Evolutionary conservation across 1,284 basidiomycete genomes (phyloP), one percentile per base, ranked within the genome.

Genomic region (Omphalotus olearius): DNA sequence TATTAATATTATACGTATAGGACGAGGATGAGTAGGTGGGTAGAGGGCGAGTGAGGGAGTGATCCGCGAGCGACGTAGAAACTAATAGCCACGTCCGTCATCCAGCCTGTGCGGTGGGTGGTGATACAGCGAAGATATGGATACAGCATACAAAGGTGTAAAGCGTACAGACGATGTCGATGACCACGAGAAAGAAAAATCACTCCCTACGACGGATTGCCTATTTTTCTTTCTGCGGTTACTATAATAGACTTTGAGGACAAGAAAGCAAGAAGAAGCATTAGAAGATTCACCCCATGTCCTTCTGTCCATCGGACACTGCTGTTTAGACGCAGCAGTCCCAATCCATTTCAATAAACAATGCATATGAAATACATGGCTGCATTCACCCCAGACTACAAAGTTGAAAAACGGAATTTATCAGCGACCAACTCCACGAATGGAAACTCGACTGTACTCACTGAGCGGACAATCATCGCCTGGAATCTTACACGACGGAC

Each of bases 391-490:
- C 91, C 93, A 97, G 52, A 97, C 94, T 95, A 57, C 17, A 44
- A 54, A 23, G 4, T 28, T 10, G 10, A 56, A 23, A 13, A 52
- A 18, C n/a, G n/a, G n/a, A n/a, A n/a, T 38, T n/a, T 6, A 11
- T 52, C 37, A 58, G 52, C 23, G 18, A 41, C 30, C 20, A 5
- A 30, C 11, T 51, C 47, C 9, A 45, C 1, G 28, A 30, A 7
- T 4, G 44, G 46, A 20, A 6, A 40, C 18, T 14, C 35, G 40
- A 17, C 20, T n/a, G n/a, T 42, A 80, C 85, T 64, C 61, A 97
- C 94, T 96, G 26, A 97, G 72, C 1, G 94, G 94, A 73, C 94
- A 97, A 62, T 95, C 93, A 59, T 97, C 94, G n/a, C 94, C 94
- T 0, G 94, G 94, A 61, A 94, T 82, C 69, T 93, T 95, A 70